Evolutionary conservation across 164 flowering plant genomes (phyloP), one percentile per base, ranked within the genome.

Genomic region (Brasenia schreberi): DNA sequence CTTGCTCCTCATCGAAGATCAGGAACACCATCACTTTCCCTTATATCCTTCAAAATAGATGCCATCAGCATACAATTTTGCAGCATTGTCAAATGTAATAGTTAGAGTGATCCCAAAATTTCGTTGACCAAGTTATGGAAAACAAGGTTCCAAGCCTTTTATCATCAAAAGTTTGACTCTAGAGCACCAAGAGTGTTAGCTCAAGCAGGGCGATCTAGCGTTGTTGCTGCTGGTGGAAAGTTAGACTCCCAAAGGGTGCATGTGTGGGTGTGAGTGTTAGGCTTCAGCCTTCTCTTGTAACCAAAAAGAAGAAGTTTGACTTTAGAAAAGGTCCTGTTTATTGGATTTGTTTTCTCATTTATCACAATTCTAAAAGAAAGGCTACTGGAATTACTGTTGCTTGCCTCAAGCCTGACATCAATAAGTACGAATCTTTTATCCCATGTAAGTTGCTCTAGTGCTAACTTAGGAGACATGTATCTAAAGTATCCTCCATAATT

Each of bases 391-490:
- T 81, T 78, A 83, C 85, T 78, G 73, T 80, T 76, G 76, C 98
- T 94, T 90, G 90, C 98, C 97, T 94, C 98, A 68, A 93, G 85
- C 83, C 98, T 82, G 81, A 91, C 78, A 81, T 94, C 98, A 70
- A 91, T 79, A 49, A 94, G 91, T 19, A 83, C 81, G 56, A 67
- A 84, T 73, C 80, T 80, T 39, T 82, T 81, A 67, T 83, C 80
- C 63, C 82, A 82, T 19, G 61, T 72, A 74, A 94, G 78, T 67
- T 89, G 79, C 71, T 87, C 88, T 68, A 87, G 72, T 68, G 93
- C 74, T 65, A 67, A 71, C 61, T 81, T 45, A 59, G 98, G 95
- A 67, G 96, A 84, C 74, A 94, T 68, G 75, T 94, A 87, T 64
- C 98, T 97, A 68, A 97, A 76, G 69, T 94, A 94, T 60, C 98